Conservation (phyloP, 148 eudicot species). For the Pharnaceum exiguum region DNA sequence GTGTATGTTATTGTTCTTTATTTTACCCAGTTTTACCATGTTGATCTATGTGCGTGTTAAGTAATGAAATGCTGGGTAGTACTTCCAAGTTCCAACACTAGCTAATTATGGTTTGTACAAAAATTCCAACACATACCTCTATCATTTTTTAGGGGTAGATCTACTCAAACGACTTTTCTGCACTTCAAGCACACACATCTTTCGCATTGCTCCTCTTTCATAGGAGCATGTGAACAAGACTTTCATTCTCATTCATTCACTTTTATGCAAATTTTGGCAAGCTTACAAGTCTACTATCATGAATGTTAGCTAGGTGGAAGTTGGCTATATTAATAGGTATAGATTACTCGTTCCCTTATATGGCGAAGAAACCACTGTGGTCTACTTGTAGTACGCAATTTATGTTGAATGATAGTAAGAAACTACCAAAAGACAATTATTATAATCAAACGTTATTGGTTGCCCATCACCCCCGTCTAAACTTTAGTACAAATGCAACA, state of each 20-base stretch:
- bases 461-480: constrained; percentile 19
- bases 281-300: constrained; percentile 19
- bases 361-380: constrained; percentile 24
- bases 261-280: constrained; percentile 29
- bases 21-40: too few relatives aligned
- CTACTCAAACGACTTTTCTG: background rate
- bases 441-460: constrained; percentile 12
- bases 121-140: too few relatives aligned
- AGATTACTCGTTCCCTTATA: constrained; percentile 20
- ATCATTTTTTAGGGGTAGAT: background rate
- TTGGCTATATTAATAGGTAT: constrained; percentile 28
- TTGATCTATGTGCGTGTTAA: too few relatives aligned
- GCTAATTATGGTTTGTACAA: too few relatives aligned
- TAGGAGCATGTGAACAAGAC: constrained; percentile 23
- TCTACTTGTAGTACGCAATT: constrained; percentile 18
- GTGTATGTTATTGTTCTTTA: too few relatives aligned
- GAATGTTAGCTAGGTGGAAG: constrained; percentile 36
- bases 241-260: constrained; percentile 11
- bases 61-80: too few relatives aligned
- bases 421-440: constrained; percentile 24
- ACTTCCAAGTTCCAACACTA: too few relatives aligned
- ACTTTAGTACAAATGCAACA: constrained; percentile 2
- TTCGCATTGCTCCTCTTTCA: constrained; percentile 12
- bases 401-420: constrained; percentile 25
- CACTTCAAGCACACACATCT: background rate